Base-by-base conservation (phyloP, 2,329 filamentous ascomycete species). In the Didymella pinodella region DNA sequence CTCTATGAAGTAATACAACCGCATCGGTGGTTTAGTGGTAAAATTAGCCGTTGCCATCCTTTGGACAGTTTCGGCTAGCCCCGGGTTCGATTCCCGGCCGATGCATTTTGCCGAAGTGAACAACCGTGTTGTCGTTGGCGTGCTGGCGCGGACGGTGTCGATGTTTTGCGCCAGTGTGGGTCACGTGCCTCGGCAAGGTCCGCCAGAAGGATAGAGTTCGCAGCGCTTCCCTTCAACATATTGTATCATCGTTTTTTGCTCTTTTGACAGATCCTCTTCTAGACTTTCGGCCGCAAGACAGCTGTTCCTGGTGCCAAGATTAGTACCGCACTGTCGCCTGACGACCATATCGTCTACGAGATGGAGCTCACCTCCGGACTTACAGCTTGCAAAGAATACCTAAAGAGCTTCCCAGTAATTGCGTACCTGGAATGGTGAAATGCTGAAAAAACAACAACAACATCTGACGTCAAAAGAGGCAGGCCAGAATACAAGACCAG, bases 11-110 rank as follows among this genome's bases (percentile, higher is more conserved):
- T 32, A 4, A 32, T 12, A 8, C 2, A 11, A 7, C 7, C 14
- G 46, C 46, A 38, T 48, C 46, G 32, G 46, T 48, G 46, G 46
- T 48, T 48, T 48, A 48, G 46, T 48, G 46, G 46, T 48, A 48
- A 48, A 48, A 48, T 48, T 48, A 48, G 46, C 46, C 46, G 46
- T 48, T 48, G 46, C 46, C 46, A 48, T 47, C 43, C 43, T 18
- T 45, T 29, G 43, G 43, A 34, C 45, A 34, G 29, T 47, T 34
- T 48, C 46, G 46, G 46, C 46, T 48, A 48, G 46, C 46, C 46
- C 46, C 46, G 45, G 28, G 45, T 47, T 47, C 46, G 46, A 48
- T 48, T 36, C 46, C 26, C 45, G 45, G 45, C 45, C 29, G 45
- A 47, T 47, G 45, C 45, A 47, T 48, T 48, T 48, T 48, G 46